A percentile compares a stretch with the other conserved stretches of the same genome.
Evolutionary conservation across 2,329 filamentous ascomycete species (phyloP).

Genomic region (Ascochyta koolunga): DNA sequence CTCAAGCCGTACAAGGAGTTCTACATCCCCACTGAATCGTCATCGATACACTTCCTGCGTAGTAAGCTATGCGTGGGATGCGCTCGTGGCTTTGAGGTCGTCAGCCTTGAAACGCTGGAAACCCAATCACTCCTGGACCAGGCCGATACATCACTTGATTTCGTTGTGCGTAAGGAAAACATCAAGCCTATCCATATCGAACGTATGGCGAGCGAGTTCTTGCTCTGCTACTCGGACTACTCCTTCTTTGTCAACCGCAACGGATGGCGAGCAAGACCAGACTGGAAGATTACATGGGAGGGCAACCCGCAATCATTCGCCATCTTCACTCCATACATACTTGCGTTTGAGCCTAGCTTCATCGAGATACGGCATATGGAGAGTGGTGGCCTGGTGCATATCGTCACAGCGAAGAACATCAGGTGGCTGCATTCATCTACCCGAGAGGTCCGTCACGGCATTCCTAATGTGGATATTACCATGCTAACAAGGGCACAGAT

Average conservation of each 20-base stretch:
- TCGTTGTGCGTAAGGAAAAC: constrained; percentile 91
- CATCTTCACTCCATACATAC: constrained; percentile 93
- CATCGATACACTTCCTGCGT: constrained; percentile 95
- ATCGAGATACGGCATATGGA: constrained; percentile 97
- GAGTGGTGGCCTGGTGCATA: constrained; percentile 86
- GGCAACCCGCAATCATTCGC: constrained; percentile 91
- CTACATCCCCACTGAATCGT: constrained; percentile 98
- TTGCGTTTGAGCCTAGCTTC: constrained; percentile 96
- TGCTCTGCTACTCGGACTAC: constrained; percentile 98
- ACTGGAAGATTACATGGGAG: constrained; percentile 99
- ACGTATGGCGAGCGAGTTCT: constrained; percentile 92
- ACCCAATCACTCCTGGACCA: constrained; percentile 96
- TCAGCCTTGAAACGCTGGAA: constrained; percentile 95
- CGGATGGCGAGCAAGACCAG: constrained; percentile 92
- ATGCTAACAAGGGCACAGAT: constrained; percentile 66
- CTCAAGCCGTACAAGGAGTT: constrained; percentile 87
- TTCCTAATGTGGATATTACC: too few relatives aligned
- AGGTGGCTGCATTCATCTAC: constrained; percentile 97
- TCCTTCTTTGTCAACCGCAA: constrained; percentile 99
- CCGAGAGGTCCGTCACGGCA: constrained; percentile 72
- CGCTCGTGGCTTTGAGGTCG: constrained; percentile 93
- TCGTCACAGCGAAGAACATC: constrained; percentile 95
- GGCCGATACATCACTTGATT: constrained; percentile 96
- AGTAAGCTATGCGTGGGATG: constrained; percentile 97
- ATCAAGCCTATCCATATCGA: constrained; percentile 97